Evolutionary conservation across 192 early-diverging fungal species (phyloP).

Genomic region (Piromyces sp.): DNA sequence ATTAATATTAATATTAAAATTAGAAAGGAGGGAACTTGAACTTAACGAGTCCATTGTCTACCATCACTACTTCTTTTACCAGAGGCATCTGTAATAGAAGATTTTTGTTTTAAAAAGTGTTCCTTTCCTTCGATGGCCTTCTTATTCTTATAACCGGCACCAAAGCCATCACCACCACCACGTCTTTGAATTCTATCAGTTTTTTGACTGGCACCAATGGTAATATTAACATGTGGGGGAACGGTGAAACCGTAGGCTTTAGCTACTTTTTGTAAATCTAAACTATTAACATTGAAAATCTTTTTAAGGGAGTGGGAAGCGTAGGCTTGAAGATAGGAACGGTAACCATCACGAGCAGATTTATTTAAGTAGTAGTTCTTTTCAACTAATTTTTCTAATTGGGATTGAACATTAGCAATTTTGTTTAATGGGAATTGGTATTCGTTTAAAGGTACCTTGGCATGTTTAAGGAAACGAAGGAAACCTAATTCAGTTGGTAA

Average conservation of each 20-base stretch:
- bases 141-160: conserved; percentile 5
- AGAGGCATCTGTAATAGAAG: neutral
- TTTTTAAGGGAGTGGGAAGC: conserved; percentile 89
- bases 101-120: conserved; percentile 5
- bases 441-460: conserved; percentile 96
- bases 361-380: conserved; percentile 97
- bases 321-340: conserved; percentile 89
- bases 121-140: conserved; percentile 4
- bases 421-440: conserved; percentile 91
- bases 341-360: conserved; percentile 87
- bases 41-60: conserved; percentile 2
- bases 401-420: conserved; percentile 86
- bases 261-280: conserved; percentile 84
- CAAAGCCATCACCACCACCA: neutral
- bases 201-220: conserved; percentile 1
- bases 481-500: conserved; percentile 86
- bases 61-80: neutral
- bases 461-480: conserved; percentile 91
- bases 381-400: conserved; percentile 88
- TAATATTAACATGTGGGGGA: conserved; percentile 80
- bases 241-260: conserved; percentile 90
- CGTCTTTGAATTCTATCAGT: conserved; percentile 1
- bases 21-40: no score
- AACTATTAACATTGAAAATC: conserved; percentile 77
- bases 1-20: no score